Conservation (phyloP, 2,329 filamentous ascomycete genomes). For the Fusarium pilosicola region DNA sequence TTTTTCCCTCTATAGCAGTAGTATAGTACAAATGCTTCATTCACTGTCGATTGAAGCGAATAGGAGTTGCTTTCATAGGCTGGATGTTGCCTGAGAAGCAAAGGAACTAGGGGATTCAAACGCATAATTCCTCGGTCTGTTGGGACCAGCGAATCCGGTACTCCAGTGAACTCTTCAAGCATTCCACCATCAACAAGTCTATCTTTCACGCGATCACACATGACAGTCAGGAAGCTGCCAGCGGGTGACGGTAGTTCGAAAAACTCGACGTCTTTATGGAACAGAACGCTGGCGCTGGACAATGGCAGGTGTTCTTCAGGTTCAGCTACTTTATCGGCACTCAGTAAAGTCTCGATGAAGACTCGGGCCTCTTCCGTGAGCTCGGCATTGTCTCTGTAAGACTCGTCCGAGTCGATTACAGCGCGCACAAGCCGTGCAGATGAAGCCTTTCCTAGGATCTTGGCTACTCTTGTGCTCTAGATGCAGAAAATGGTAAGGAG, state of each 20-base stretch:
- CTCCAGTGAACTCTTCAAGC: neutral
- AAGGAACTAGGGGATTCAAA: neutral
- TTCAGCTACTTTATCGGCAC: neutral
- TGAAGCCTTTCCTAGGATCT: neutral
- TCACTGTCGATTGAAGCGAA: neutral
- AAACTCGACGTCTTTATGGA: neutral
- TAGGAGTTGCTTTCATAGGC: neutral
- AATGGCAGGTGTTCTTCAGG: neutral
- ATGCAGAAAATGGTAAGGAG: neutral
- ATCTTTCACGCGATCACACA: neutral
- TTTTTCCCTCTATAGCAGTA: neutral
- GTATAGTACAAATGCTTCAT: neutral
- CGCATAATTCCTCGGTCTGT: neutral
- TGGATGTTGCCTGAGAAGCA: neutral
- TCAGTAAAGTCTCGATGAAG: neutral
- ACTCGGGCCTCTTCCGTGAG: neutral
- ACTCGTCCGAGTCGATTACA: neutral
- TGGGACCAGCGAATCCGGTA: neutral
- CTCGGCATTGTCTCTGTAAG: neutral
- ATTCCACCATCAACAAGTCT: neutral
- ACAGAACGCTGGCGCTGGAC: neutral
- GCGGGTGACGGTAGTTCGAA: neutral
- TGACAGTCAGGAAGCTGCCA: neutral
- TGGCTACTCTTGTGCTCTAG: neutral
- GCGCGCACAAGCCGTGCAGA: neutral